These are phyloP conservation scores for Eruca vesicaria DNA, from an alignment of 441 rosid genomes.

Conservation along the genomic window DNA sequence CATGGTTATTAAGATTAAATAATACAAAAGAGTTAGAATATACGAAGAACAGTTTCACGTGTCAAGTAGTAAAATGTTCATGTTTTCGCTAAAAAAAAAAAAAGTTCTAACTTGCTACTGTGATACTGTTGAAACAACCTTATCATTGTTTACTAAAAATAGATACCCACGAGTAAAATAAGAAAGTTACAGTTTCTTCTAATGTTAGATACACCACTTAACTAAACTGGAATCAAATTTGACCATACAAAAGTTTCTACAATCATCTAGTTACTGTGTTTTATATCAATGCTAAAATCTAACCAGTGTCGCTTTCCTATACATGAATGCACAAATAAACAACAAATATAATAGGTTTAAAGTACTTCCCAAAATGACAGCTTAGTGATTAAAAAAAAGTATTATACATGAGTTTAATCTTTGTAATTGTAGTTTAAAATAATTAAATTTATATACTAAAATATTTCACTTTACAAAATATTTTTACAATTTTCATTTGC, in stretches of 20 bases:
- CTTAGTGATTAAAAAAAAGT: background rate
- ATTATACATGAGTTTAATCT: background rate
- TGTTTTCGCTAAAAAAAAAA: background rate
- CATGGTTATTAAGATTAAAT: background rate
- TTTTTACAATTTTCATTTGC: background rate
- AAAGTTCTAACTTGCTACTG: background rate
- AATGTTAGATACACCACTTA: background rate
- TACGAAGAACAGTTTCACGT: background rate
- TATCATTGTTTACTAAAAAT: background rate
- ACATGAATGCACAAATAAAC: constrained; percentile 9
- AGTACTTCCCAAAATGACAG: constrained; percentile 16
- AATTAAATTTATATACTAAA: background rate
- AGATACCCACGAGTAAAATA: background rate
- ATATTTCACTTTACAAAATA: background rate
- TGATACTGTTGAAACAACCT: background rate
- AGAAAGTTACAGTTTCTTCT: background rate
- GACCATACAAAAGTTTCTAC: background rate
- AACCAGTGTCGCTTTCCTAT: constrained; percentile 1
- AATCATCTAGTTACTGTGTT: constrained; percentile 1
- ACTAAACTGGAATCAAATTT: background rate
- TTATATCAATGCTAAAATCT: background rate
- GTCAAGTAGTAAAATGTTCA: no score
- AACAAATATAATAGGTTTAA: constrained; percentile 20
- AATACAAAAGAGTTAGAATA: background rate
- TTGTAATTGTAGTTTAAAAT: background rate